Evolutionary conservation across 495 filamentous ascomycete species (phyloP).

Genomic region (Hapsidospora chrysogenum): DNA sequence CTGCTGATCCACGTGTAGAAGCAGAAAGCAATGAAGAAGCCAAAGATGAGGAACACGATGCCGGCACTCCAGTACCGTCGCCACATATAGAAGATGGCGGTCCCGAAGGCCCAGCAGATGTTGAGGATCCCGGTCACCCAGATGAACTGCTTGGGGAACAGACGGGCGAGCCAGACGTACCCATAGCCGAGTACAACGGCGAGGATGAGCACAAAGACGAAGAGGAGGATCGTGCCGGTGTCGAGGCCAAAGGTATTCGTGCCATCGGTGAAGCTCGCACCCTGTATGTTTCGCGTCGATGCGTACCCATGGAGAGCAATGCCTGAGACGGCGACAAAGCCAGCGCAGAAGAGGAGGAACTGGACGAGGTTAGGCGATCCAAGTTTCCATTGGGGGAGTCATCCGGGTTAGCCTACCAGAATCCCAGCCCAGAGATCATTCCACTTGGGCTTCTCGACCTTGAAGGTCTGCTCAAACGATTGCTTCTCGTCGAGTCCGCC

Average conservation of each 20-base stretch:
- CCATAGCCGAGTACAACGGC: conserved; percentile 56
- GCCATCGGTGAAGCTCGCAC: conserved; percentile 56
- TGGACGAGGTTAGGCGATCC: conserved; percentile 11
- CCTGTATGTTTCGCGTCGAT: conserved; percentile 45
- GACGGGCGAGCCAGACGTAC: conserved; percentile 62
- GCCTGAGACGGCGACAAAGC: conserved; percentile 63
- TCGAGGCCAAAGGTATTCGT: conserved; percentile 51
- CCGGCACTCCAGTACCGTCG: conserved; percentile 62
- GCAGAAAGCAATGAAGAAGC: conserved; percentile 34
- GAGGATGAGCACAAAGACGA: conserved; percentile 55
- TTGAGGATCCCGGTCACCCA: conserved; percentile 85
- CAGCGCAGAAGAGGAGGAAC: conserved; percentile 57
- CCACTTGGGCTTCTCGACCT: conserved; percentile 65
- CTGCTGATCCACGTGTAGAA: conserved; percentile 60
- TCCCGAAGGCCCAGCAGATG: conserved; percentile 44
- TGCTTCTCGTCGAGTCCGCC: conserved; percentile 23
- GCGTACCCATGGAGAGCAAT: conserved; percentile 61
- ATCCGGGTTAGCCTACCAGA: conserved; percentile 31
- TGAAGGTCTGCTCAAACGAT: conserved; percentile 65
- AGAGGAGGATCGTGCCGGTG: conserved; percentile 75
- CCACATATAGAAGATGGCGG: conserved; percentile 56
- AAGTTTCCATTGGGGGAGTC: no score
- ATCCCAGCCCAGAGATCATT: conserved; percentile 81
- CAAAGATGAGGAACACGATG: conserved; percentile 72
- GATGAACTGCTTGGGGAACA: conserved; percentile 80